phyloP scores from a whole-genome alignment of 176 grass and related monocot species.

The Musa acuminata region DNA sequence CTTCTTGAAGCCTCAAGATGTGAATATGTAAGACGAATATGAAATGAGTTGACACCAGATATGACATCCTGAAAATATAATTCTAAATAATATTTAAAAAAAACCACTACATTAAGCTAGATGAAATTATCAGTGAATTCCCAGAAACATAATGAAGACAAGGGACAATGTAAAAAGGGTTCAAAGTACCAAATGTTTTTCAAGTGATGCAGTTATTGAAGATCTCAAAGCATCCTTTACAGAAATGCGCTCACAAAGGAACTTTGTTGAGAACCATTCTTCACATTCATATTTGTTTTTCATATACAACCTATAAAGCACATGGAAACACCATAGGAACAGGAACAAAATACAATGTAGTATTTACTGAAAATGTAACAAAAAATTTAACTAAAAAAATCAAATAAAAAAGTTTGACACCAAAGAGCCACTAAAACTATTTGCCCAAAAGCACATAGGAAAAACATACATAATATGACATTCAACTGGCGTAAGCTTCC shows the following conservation, averaged over 20 bases:
- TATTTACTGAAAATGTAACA: background rate
- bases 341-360: constrained; percentile 4
- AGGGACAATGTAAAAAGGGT: constrained; percentile 12
- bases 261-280: constrained; percentile 53
- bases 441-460: background rate
- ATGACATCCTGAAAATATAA: constrained; percentile 50
- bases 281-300: constrained; percentile 65
- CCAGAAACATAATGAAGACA: constrained; percentile 1
- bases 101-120: no score
- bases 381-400: background rate
- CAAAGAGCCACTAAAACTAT: background rate
- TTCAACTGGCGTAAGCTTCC: background rate
- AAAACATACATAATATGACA: background rate
- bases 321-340: constrained; percentile 1
- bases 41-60: constrained; percentile 49
- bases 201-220: constrained; percentile 43
- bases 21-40: constrained; percentile 67
- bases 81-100: background rate
- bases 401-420: background rate
- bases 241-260: constrained; percentile 42
- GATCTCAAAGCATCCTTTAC: constrained; percentile 71
- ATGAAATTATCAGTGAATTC: background rate
- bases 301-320: constrained; percentile 50
- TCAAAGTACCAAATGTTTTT: constrained; percentile 54
- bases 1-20: constrained; percentile 58